Conservation (phyloP, 2,329 filamentous ascomycete species). For the Paramyrothecium roridum region DNA sequence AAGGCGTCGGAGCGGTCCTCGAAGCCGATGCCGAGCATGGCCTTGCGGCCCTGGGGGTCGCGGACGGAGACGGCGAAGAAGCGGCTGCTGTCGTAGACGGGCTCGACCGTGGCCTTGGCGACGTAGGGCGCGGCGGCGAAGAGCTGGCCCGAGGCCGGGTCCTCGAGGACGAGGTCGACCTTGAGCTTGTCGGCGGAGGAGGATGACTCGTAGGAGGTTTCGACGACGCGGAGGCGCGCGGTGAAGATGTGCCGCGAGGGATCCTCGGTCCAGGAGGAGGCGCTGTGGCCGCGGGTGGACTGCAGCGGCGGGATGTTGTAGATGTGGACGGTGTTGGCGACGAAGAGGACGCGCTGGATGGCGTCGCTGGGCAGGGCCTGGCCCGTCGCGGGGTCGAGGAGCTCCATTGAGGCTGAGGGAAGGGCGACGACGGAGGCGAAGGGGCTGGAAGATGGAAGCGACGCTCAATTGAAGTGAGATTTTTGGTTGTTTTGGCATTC, state of each 20-base stretch:
- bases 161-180: constrained; percentile 76
- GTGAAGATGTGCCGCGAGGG: constrained; percentile 79
- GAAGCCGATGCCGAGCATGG: constrained; percentile 79
- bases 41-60: constrained; percentile 71
- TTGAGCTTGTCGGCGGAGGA: constrained; percentile 53
- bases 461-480: too few relatives aligned
- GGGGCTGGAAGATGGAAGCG: neutral
- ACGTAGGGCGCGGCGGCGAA: constrained; percentile 85
- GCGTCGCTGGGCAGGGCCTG: constrained; percentile 66
- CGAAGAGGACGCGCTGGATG: constrained; percentile 82
- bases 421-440: neutral
- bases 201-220: constrained; percentile 57
- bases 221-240: constrained; percentile 73
- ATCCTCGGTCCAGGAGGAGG: constrained; percentile 71
- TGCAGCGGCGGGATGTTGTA: constrained; percentile 82
- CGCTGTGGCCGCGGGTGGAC: constrained; percentile 75
- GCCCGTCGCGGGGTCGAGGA: constrained; percentile 70
- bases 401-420: constrained; percentile 45
- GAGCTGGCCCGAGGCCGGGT: constrained; percentile 66
- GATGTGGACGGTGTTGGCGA: constrained; percentile 72
- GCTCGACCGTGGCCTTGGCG: constrained; percentile 62
- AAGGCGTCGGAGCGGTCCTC: constrained; percentile 84
- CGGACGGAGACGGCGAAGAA: constrained; percentile 85
- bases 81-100: constrained; percentile 73
- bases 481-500: too few relatives aligned